Evolutionary conservation across 257 asterid species (phyloP), one percentile per base, ranked within the genome.

Genomic region (Lavandula angustifolia): DNA sequence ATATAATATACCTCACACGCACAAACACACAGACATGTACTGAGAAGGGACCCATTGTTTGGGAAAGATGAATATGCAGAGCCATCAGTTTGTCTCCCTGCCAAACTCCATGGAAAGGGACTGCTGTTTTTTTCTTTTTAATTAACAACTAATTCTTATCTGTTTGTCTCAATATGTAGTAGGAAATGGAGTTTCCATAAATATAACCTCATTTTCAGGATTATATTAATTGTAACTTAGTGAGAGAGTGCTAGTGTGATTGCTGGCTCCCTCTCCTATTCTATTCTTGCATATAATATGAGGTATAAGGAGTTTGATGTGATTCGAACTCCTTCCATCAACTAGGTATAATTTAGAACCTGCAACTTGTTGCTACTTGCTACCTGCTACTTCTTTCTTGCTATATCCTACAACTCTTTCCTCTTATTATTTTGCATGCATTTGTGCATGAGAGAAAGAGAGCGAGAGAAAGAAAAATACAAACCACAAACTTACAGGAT

Each of bases 31-130:
- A 59, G 5, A 80, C 76, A 71, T 56, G 55, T 76, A 81, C 35
- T 49, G 66, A 16, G 29, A 63, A 40, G 84, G 86, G 94, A 14
- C 81, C 91, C 92, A 62, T 44, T 73, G 80, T 63, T 51, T 57
- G 73, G 76, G 66, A 62, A 72, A 78, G 82, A 71, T 73, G 77
- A 80, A 80, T 54, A 52, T 66, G 76, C 78, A 70, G 72, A 75
- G 79, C 70, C 80, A 70, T 71, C 70, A 66, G 42, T 68, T 79
- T 79, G 83, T 75, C 77, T 70, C 78, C 74, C 75, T 70, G 78
- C 65, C 71, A 62, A 78, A 77, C 80, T 72, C 70, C 68, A 71
- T 75, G 67, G 74, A 68, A 70, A 62, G 51, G 54, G 75, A 76
- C 79, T 67, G 55, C 33, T n/a, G n/a, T n/a, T n/a, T n/a, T 6